Base-by-base conservation (phyloP, 495 filamentous ascomycete species). In the Tuber borchii region DNA sequence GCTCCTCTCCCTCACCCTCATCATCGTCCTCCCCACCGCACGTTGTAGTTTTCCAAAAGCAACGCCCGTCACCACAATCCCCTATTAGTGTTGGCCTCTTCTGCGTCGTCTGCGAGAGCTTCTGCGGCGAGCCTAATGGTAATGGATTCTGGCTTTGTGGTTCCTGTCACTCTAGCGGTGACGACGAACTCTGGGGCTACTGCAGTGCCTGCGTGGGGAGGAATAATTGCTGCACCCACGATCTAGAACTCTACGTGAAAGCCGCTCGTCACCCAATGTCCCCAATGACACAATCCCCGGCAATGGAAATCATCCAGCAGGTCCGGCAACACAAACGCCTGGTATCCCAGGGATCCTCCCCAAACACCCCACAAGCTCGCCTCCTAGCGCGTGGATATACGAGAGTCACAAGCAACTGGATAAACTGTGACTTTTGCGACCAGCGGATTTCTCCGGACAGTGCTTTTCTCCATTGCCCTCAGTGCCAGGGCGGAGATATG, bases 91-190 rank as follows among this genome's bases (percentile, higher is more conserved):
- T 68, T 10, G 81, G 81, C n/a, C n/a, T 77, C 4, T 82, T 82
- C 73, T 82, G 81, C 65, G 81, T 80, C 9, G 51, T 79, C 75
- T 82, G 81, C 71, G 81, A 82, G 68, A 70, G 71, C 19, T 82
- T 75, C 74, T 81, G 81, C 46, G 81, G 82, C 37, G 74, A 75
- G 22, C 37, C 73, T n/a, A 76, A 68, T 22, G 37, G 39, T 1
- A 2, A 17, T 16, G n/a, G 74, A 76, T 19, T 82, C 71, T 82
- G 80, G 80, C 71, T 71, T 16, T 82, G 81, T 34, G 51, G 9
- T 12, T 68, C 46, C 40, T 82, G 75, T 51, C 56, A 65, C 12
- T 65, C 56, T 0, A 19, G 56, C 26, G 56, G 78, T 22, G 74
- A 75, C 45, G 74, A 74, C 43, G 77, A 72, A 0, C 46, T 1